Base-by-base conservation (phyloP, 1,284 basidiomycete species). In the Coniferiporia weirii region DNA sequence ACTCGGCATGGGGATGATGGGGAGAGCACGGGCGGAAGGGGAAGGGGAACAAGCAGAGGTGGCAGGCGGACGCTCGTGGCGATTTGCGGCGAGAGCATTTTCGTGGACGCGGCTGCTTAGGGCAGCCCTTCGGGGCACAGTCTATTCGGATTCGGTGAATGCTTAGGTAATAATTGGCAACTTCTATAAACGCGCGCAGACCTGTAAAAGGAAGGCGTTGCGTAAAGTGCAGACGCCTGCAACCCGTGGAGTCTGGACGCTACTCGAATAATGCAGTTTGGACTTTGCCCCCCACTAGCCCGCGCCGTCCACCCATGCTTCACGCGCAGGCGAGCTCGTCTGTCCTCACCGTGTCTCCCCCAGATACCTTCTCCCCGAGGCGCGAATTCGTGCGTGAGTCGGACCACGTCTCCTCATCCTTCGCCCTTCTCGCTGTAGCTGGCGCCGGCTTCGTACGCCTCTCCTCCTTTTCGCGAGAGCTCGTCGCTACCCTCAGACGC, bases 371-470 rank as follows among this genome's bases (percentile, higher is more conserved):
- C 64, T 77, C 76, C 27, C 87, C 87, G 3, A 74, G 87, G 66
- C 85, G 80, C 68, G 87, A 89, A 70, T 89, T 89, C 70, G 74
- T 85, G 61, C 79, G 78, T 47, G 79, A 86, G n/a, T n/a, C n/a
- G 64, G 77, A 78, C 40, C 72, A 72, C 48, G 72, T 78, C 20
- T 74, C 77, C 38, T 86, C 82, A 62, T 73, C 81, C 38, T 90
- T 90, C 70, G 79, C 83, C 43, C 76, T 90, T 57, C 75, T 91
- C 57, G 78, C 88, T 10, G 75, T 90, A 63, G 80, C 87, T 5
- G 78, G 83, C 62, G 72, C 82, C 19, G 82, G 80, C 65, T 76
- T 78, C 64, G 76, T 90, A 65, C 75, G 87, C 53, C 79, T 89
- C 58, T 89, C 87, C 69, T 83, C 83, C 61, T 90, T 90, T 66